Percentiles rank a stretch among this genome's conserved stretches.
Conservation (phyloP, 805 yeast species). For the Wickerhamomyces ciferrii region DNA sequence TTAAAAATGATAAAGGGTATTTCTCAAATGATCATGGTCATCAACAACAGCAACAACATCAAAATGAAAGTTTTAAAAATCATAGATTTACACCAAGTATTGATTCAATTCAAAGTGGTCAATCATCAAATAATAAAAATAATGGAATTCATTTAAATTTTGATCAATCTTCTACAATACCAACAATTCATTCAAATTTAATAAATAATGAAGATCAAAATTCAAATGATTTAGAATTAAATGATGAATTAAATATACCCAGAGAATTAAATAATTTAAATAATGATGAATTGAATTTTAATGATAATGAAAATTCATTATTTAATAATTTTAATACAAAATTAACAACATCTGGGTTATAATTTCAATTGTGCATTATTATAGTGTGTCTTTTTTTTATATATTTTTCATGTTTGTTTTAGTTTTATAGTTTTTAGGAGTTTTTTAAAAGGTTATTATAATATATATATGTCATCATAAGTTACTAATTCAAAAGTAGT, state of each 20-base stretch:
- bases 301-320: background rate
- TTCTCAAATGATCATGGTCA: background rate
- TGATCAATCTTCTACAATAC: background rate
- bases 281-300: background rate
- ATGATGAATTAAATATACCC: background rate
- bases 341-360: slow-evolving; percentile 1
- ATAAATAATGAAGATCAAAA: background rate
- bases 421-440: background rate
- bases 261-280: background rate
- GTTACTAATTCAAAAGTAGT: no score
- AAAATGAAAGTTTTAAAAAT: background rate
- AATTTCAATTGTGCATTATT: background rate
- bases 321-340: slow-evolving; percentile 1
- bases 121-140: background rate
- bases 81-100: slow-evolving; percentile 2
- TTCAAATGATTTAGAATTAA: background rate
- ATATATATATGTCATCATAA: background rate
- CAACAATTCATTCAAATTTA: background rate
- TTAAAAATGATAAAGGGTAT: slow-evolving; percentile 2
- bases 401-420: background rate
- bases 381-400: background rate
- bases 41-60: background rate
- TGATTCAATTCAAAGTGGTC: slow-evolving; percentile 1
- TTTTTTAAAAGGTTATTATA: background rate
- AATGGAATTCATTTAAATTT: background rate